Base-by-base conservation (phyloP, 306 rosid genomes). In the Dryas octopetala region DNA sequence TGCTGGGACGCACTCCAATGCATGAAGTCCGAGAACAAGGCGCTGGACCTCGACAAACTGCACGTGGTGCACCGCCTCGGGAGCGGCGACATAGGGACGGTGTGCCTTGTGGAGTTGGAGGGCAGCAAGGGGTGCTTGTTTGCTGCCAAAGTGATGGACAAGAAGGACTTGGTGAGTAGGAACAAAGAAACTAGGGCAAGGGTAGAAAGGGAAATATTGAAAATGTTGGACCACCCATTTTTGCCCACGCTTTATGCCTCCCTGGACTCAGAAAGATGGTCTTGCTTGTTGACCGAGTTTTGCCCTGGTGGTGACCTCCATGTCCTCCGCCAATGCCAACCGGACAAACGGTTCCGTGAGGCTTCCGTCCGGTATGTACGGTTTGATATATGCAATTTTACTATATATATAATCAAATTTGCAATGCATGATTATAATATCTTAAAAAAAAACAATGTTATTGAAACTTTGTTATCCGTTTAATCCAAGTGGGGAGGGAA, bases 101-200 rank as follows among this genome's bases (percentile, higher is more conserved):
- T 87, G 68, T 84, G 77, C 73, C 73, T 87, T n/a, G 91, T 80
- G 61, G 88, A 80, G 78, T 80, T 87, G 1, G 85, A 84, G 55
- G 86, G 76, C 5, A 60, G 50, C 1, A 16, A 49, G 9, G 90
- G 79, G 54, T 67, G 83, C 64, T n/a, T 84, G 40, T 87, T 79
- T 6, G 88, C 88, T 1, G 91, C 88, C 0, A 87, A 87, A 62
- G 91, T 84, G 65, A 87, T 87, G 91, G 91, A 87, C 83, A 85
- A 83, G 81, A 79, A 78, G 23, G 91, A 85, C 70, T 70, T 87
- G 6, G 69, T 49, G 5, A 40, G 68, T 1, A 69, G 89, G 66
- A 83, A 78, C 78, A 87, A 85, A 57, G 85, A 78, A 17, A 60
- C 48, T 0, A 78, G 91, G 53, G 87, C 85, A 2, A 80, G 50